These are phyloP conservation scores for Moricandia arvensis DNA, from an alignment of 345 rosid species.

Conservation along the genomic window DNA sequence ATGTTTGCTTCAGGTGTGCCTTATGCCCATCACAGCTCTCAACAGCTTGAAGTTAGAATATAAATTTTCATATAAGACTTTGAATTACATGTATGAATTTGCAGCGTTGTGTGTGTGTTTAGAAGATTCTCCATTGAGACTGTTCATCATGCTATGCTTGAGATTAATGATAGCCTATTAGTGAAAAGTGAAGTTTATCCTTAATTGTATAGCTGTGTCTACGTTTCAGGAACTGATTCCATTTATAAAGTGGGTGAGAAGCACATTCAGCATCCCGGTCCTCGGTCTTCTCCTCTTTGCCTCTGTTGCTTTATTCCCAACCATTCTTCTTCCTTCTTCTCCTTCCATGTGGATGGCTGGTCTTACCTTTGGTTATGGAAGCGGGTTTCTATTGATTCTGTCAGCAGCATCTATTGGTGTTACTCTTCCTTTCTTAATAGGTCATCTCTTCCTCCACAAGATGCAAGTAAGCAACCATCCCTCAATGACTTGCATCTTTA, in stretches of 20 bases:
- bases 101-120: no score
- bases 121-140: no score
- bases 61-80: no score
- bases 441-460: conserved; percentile 81
- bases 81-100: no score
- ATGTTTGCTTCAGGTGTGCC: no score
- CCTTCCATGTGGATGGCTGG: conserved; percentile 99
- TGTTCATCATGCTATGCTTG: background rate
- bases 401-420: conserved; percentile 70
- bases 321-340: conserved; percentile 78
- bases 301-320: conserved; percentile 83
- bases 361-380: conserved; percentile 93
- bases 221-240: conserved; percentile 84
- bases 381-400: conserved; percentile 74
- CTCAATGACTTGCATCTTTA: background rate
- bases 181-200: conserved; percentile 4
- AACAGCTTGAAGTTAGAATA: no score
- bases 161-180: background rate
- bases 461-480: conserved; percentile 58
- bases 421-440: conserved; percentile 87
- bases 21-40: no score
- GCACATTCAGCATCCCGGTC: conserved; percentile 75
- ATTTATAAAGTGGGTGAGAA: conserved; percentile 84
- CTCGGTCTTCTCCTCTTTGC: conserved; percentile 73
- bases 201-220: background rate